Evolutionary conservation across 768 basidiomycete species (phyloP).

Genomic region (Lanmaoa pseudosensibilis): DNA sequence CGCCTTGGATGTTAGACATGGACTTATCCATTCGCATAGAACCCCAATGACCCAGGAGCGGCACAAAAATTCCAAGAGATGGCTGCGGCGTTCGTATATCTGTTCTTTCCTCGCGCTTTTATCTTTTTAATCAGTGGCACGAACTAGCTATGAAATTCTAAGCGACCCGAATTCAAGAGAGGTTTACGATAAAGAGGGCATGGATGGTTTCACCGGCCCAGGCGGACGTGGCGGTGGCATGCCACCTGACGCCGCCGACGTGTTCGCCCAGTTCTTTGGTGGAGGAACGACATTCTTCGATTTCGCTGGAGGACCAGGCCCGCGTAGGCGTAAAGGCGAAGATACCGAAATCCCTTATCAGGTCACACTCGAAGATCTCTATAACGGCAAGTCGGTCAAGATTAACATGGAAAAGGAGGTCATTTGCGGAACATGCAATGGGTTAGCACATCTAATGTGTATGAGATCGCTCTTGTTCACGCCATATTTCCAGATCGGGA

Average conservation of each 20-base stretch:
- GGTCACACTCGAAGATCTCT: conserved; percentile 89
- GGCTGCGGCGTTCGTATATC: conserved; percentile 70
- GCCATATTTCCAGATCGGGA: conserved; percentile 58
- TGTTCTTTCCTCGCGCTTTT: not conserved
- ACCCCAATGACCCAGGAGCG: conserved; percentile 85
- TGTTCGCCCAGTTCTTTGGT: conserved; percentile 76
- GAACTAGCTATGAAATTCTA: conserved; percentile 75
- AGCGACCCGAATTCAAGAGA: conserved; percentile 67
- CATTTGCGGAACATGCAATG: conserved; percentile 77
- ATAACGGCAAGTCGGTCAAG: conserved; percentile 85
- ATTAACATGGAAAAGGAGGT: conserved; percentile 88
- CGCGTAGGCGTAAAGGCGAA: conserved; percentile 57
- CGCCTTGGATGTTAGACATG: not conserved
- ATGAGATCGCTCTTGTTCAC: conserved; percentile 1
- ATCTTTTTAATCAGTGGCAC: conserved; percentile 10
- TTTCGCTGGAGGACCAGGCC: conserved; percentile 54
- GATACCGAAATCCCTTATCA: conserved; percentile 78
- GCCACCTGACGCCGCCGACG: conserved; percentile 53
- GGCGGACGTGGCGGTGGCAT: conserved; percentile 47
- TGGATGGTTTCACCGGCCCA: conserved; percentile 60
- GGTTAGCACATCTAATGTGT: conserved; percentile 44
- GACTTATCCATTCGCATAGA: conserved; percentile 43
- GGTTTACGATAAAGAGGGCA: conserved; percentile 71
- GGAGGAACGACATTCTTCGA: conserved; percentile 60
- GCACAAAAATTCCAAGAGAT: conserved; percentile 85